Base-by-base conservation (phyloP, 352 stramenopile genomes). In the Phytophthora pseudosyringae region DNA sequence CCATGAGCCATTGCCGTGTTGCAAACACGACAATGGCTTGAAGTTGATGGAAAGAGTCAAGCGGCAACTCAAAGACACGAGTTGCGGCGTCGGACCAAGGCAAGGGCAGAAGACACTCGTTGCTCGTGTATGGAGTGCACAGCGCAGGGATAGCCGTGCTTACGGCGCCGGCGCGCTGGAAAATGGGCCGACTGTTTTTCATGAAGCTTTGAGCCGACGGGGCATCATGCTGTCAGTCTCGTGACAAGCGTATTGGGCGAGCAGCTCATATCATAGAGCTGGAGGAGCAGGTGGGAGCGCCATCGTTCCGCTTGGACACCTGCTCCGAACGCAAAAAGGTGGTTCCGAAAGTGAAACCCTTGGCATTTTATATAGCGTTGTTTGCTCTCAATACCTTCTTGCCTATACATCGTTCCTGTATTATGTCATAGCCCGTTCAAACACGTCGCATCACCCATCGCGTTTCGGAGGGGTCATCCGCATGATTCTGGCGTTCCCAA, bases 251-350 rank as follows among this genome's bases (percentile, higher is more conserved):
- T n/a, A n/a, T n/a, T n/a, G 48, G 43, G 41, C 62, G 38, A 68
- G 33, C 25, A 54, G 51, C 43, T 45, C 44, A 36, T 50, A 51
- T 21, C 1, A 21, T 21, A 21, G 18, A 59, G 58, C 58, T 46
- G 41, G 58, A 47, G 21, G 31, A 54, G n/a, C n/a, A n/a, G 12
- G 29, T 35, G 21, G 25, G 43, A 29, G 5, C 13, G 26, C 49
- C 59, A 67, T 67, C 59, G 7, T 68, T 68, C 60, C 52, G 13
- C 52, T 63, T 58, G 28, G 45, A 62, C 60, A 64, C 36, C 44
- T 68, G 60, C 54, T 12, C 52, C 40, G 60, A 67, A 53, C 26
- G 3, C 21, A 45, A 50, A 21, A 47, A 48, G n/a, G 28, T 58
- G 33, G n/a, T 53, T 33, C 29, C 25, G 48, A 11, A 51, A 35